Evolutionary conservation across 306 rosid genomes (phyloP).

Genomic region (Vigna reflexopilosa): DNA sequence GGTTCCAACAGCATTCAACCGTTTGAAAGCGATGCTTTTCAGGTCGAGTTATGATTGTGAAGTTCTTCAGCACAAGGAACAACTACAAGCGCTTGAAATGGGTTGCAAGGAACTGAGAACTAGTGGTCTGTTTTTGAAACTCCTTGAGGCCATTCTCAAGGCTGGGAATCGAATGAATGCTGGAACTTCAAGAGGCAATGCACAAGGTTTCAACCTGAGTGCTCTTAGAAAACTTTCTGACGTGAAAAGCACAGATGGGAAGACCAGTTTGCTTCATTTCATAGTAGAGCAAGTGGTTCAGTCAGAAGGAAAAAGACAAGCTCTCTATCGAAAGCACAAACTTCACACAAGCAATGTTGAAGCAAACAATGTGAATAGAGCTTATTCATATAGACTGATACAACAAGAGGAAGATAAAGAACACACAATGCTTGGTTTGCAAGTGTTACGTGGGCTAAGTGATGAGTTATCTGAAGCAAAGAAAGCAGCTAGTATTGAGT

Average conservation of each 20-base stretch:
- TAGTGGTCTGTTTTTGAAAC: constrained; percentile 68
- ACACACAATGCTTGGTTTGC: constrained; percentile 54
- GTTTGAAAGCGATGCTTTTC: constrained; percentile 79
- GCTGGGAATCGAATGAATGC: constrained; percentile 90
- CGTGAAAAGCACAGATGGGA: constrained; percentile 80
- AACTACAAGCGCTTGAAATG: constrained; percentile 62
- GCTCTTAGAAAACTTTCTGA: constrained; percentile 77
- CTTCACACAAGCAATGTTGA: constrained; percentile 19
- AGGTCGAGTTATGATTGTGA: constrained; percentile 65
- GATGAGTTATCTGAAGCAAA: constrained; percentile 67
- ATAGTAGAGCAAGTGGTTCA: constrained; percentile 81
- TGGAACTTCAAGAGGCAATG: constrained; percentile 87
- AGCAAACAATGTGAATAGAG: constrained; percentile 32
- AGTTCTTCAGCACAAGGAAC: constrained; percentile 63
- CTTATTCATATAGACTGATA: background rate
- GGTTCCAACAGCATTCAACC: constrained; percentile 74
- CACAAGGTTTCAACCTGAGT: constrained; percentile 78
- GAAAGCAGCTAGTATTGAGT: constrained; percentile 72
- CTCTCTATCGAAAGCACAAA: constrained; percentile 44
- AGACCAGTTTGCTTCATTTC: constrained; percentile 76
- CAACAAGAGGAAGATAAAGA: constrained; percentile 57
- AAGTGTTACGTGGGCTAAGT: constrained; percentile 56
- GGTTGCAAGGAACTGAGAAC: constrained; percentile 75
- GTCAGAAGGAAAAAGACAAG: constrained; percentile 66
- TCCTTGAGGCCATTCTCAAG: constrained; percentile 89